Conservation (phyloP, 768 basidiomycete species). For the Panaeolus papilionaceus region DNA sequence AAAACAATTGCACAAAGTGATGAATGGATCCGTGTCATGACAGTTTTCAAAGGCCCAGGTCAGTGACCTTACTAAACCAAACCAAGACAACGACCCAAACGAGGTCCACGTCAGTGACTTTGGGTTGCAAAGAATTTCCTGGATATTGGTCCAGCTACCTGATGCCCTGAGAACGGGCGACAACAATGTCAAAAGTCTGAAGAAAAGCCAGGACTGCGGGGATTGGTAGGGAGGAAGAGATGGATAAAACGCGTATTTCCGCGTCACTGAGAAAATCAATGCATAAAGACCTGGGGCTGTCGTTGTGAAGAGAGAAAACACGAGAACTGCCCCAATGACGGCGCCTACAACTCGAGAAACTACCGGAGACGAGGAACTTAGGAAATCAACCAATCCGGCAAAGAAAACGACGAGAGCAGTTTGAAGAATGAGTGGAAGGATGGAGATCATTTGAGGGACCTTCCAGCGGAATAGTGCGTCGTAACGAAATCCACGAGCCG, state of each 20-base stretch:
- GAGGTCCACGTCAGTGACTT: too few species aligned
- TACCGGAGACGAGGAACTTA: constrained; percentile 25
- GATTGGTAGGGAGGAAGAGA: not conserved
- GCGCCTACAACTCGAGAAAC: not conserved
- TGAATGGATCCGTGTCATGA: too few species aligned
- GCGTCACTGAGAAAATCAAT: not conserved
- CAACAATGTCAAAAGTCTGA: not conserved
- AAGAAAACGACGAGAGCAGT: constrained; percentile 57
- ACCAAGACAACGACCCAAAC: too few species aligned
- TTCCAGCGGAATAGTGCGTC: constrained; percentile 40
- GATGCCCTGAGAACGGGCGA: not conserved
- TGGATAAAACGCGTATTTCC: not conserved
- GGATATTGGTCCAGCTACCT: too few species aligned
- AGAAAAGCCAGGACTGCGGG: not conserved
- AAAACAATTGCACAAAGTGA: too few species aligned
- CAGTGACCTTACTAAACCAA: too few species aligned
- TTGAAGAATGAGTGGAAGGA: constrained; percentile 53
- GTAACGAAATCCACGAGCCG: constrained; percentile 45
- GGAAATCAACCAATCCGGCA: constrained; percentile 51
- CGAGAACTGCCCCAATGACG: not conserved
- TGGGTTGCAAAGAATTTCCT: too few species aligned
- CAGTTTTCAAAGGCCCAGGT: too few species aligned
- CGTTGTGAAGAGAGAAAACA: not conserved
- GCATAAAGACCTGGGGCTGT: not conserved
- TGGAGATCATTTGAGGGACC: constrained; percentile 37